Percentiles rank a stretch among this genome's conserved stretches.
These are phyloP conservation scores for Hypoxylon subgilvum DNA, from an alignment of 495 filamentous ascomycete genomes.

Conservation along the genomic window DNA sequence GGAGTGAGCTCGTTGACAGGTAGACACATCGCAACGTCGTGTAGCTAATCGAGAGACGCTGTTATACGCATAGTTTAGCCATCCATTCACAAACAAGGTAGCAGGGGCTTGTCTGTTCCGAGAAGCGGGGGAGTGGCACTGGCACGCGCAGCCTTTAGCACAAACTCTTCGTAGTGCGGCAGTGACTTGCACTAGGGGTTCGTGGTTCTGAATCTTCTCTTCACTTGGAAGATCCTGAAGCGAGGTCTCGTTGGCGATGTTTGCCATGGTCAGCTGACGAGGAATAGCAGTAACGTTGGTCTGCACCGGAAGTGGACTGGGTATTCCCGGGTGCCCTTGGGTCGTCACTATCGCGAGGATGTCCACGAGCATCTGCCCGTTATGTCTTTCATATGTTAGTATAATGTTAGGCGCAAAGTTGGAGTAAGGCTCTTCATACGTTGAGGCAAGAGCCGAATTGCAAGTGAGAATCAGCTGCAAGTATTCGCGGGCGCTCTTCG, in stretches of 20 bases:
- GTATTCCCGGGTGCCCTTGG: neutral
- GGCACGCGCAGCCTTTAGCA: constrained; percentile 7
- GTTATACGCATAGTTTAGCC: constrained; percentile 19
- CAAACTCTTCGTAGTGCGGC: constrained; percentile 10
- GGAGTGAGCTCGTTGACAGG: constrained; percentile 6
- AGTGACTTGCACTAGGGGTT: constrained; percentile 10
- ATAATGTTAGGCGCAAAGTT: neutral
- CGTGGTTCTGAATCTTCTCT: no score
- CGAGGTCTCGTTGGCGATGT: neutral
- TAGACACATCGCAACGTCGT: constrained; percentile 3
- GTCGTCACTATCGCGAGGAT: constrained; percentile 11
- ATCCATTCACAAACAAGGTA: constrained; percentile 6
- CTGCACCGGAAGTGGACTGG: neutral
- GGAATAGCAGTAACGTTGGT: neutral
- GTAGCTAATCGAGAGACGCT: neutral
- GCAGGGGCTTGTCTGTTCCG: constrained; percentile 3
- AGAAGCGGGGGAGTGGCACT: constrained; percentile 16
- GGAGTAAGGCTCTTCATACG: neutral
- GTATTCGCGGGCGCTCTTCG: neutral
- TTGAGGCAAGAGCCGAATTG: neutral
- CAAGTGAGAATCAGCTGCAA: neutral
- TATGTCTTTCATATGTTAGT: neutral
- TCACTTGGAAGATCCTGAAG: no score
- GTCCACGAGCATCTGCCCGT: constrained; percentile 16
- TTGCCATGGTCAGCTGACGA: neutral